These are phyloP conservation scores for Saccharomyces pastorianus DNA, from an alignment of 1,139 yeast genomes.

Conservation along the genomic window DNA sequence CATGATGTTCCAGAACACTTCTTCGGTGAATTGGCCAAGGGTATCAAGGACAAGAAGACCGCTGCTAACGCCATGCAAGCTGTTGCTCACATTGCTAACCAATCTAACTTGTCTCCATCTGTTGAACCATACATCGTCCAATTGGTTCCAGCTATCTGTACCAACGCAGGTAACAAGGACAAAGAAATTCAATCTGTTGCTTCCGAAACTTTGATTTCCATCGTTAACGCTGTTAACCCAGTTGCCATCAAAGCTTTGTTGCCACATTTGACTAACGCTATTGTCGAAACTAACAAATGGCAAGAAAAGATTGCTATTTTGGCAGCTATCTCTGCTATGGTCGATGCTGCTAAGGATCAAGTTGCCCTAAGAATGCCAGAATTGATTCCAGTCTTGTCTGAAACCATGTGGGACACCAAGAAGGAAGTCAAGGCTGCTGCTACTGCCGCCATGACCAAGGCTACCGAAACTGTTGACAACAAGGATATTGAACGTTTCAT, in stretches of 20 bases:
- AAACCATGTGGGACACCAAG: conserved; percentile 99
- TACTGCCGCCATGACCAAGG: conserved; percentile 87
- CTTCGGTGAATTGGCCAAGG: conserved; percentile 67
- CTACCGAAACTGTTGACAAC: conserved; percentile 97
- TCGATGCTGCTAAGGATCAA: conserved; percentile 91
- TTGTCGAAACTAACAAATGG: conserved; percentile 84
- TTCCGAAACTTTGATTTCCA: conserved; percentile 70
- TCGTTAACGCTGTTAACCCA: conserved; percentile 81
- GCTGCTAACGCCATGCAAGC: conserved; percentile 79
- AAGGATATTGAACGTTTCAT: conserved; percentile 99
- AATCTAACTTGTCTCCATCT: conserved; percentile 73
- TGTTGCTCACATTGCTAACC: conserved; percentile 73
- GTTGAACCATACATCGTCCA: conserved; percentile 91
- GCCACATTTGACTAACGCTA: conserved; percentile 67
- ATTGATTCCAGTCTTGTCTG: conserved; percentile 94
- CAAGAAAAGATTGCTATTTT: conserved; percentile 93
- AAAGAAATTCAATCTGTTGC: conserved; percentile 58
- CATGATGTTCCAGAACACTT: conserved; percentile 94
- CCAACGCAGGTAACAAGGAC: conserved; percentile 86
- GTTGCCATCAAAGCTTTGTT: conserved; percentile 84
- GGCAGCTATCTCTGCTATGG: conserved; percentile 76
- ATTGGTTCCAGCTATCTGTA: conserved; percentile 60
- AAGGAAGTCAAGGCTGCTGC: conserved; percentile 96
- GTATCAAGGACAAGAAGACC: conserved; percentile 73
- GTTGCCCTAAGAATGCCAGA: conserved; percentile 98